Conservation (phyloP, 2,329 filamentous ascomycete species). For the Colletotrichum brevisporum region DNA sequence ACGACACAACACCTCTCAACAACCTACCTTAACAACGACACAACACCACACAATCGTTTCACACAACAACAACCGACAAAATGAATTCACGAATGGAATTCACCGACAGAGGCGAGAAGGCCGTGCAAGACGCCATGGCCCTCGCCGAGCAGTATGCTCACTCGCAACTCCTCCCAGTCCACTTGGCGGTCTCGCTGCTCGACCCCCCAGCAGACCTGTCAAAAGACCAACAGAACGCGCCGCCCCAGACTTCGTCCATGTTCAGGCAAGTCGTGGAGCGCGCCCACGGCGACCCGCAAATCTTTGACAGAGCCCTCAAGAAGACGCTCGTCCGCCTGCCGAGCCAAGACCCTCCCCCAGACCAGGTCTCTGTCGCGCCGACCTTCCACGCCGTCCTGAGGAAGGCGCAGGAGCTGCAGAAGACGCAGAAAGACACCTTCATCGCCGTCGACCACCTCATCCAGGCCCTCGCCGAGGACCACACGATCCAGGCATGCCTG, state of each 20-base stretch:
- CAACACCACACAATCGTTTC: conserved; percentile 35
- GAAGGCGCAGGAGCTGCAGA: conserved; percentile 89
- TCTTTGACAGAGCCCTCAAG: conserved; percentile 90
- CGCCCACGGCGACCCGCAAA: conserved; percentile 91
- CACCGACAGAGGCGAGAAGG: conserved; percentile 92
- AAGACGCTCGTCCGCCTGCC: conserved; percentile 91
- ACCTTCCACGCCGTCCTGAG: conserved; percentile 86
- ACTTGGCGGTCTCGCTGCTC: conserved; percentile 87
- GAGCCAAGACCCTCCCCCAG: conserved; percentile 94
- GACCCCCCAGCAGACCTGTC: conserved; percentile 82
- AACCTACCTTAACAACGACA: conserved; percentile 37
- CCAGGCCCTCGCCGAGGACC: conserved; percentile 84
- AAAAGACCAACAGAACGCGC: conserved; percentile 86
- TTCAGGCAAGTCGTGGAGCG: conserved; percentile 96
- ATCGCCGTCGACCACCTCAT: conserved; percentile 97
- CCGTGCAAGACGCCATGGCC: conserved; percentile 88
- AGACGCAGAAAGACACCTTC: conserved; percentile 97
- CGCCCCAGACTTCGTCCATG: conserved; percentile 78
- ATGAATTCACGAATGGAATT: conserved; percentile 90
- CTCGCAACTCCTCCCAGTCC: conserved; percentile 89
- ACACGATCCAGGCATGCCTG: conserved; percentile 78
- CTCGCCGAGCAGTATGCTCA: conserved; percentile 93
- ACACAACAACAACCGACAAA: conserved; percentile 50
- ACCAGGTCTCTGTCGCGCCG: conserved; percentile 86
- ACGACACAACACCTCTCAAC: not conserved